Conservation (phyloP, 139 green algal species). For the Tetradesmus lagerheimii region DNA sequence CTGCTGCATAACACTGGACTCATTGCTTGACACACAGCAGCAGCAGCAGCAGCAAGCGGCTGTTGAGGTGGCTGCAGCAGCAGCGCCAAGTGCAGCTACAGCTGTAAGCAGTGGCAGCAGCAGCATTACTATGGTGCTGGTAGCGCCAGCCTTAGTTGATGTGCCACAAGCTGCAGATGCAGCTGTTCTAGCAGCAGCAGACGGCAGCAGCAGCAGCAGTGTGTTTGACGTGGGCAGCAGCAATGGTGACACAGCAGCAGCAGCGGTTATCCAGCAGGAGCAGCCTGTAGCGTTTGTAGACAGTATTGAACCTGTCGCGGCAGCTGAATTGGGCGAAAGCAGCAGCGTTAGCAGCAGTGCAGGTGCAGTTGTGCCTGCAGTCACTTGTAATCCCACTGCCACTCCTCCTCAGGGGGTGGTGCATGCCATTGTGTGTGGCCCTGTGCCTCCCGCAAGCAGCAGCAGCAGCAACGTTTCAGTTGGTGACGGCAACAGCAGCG, state of each 20-base stretch:
- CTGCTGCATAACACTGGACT: constrained; percentile 61
- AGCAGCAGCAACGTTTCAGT: neutral
- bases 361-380: neutral
- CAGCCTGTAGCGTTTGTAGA: neutral
- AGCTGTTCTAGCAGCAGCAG: constrained; percentile 19
- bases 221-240: neutral
- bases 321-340: neutral
- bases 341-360: neutral
- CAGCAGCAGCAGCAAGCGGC: neutral
- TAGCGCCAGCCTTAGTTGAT: neutral
- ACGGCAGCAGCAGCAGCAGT: constrained; percentile 13
- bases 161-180: neutral
- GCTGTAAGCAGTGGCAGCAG: constrained; percentile 8
- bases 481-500: neutral
- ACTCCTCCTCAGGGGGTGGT: constrained; percentile 26
- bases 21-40: neutral
- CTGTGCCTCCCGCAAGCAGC: neutral
- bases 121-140: neutral
- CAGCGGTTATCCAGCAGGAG: neutral
- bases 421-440: constrained; percentile 14
- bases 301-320: neutral
- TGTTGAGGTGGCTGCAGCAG: neutral
- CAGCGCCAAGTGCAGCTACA: constrained; percentile 18
- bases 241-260: neutral
- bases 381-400: constrained; percentile 5